A percentile compares a stretch with the other conserved stretches of the same genome.
Evolutionary conservation across 2,329 filamentous ascomycete genomes (phyloP).

Genomic region (Xylariaceae sp.): DNA sequence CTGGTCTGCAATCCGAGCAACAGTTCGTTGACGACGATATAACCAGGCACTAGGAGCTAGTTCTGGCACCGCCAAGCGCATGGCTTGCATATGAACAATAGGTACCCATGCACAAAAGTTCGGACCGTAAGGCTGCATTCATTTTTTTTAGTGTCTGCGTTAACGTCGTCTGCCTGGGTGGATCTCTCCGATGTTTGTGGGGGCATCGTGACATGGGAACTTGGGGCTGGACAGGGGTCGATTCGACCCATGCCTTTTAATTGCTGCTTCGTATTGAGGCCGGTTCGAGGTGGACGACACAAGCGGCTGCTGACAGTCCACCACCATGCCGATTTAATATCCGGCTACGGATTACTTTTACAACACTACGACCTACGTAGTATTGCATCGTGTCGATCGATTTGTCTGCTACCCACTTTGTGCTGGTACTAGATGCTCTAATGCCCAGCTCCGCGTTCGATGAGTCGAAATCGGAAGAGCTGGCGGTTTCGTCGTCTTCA

Average conservation of each 20-base stretch:
- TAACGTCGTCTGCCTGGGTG: conserved; percentile 15
- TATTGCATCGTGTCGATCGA: neutral
- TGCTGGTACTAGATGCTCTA: neutral
- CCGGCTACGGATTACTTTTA: neutral
- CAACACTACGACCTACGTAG: neutral
- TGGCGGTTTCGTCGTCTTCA: neutral
- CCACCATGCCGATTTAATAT: neutral
- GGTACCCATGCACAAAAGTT: neutral
- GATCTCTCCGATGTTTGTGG: conserved; percentile 16
- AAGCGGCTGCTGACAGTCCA: conserved; percentile 9
- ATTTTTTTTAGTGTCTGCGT: conserved; percentile 7
- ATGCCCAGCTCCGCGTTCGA: neutral
- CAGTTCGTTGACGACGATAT: conserved; percentile 5
- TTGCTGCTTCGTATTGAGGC: conserved; percentile 21
- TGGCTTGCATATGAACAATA: conserved; percentile 2
- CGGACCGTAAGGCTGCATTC: conserved; percentile 19
- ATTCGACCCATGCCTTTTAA: conserved; percentile 14
- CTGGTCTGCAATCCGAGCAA: conserved; percentile 5
- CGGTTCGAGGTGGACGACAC: conserved; percentile 13
- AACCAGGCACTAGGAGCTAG: conserved; percentile 1
- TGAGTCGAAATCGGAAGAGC: neutral
- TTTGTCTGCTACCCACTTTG: neutral
- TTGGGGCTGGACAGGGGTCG: conserved; percentile 8
- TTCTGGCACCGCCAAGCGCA: conserved; percentile 8
- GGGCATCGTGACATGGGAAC: conserved; percentile 9